Evolutionary conservation across 768 basidiomycete genomes (phyloP), one percentile per base, ranked within the genome.

Genomic region (Amanita muscaria): DNA sequence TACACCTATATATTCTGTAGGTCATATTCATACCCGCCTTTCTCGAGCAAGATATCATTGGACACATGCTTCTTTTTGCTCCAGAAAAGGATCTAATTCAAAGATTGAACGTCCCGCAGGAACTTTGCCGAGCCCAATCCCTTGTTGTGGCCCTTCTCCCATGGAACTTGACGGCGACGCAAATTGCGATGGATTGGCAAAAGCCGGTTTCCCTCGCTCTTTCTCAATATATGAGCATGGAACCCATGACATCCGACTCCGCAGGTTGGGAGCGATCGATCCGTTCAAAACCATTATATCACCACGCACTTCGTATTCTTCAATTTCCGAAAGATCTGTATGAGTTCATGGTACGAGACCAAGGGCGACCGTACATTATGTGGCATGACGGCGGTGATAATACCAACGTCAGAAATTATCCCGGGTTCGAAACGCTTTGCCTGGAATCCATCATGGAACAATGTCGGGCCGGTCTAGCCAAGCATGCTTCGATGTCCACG

Each of bases 11-110:
- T n/a, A n/a, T n/a, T n/a, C n/a, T 51, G 30, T 37, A 83, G 81
- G 65, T 73, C 46, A 67, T 74, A 35, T 61, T 72, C 40, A 58
- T 75, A 9, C 70, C 76, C 19, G 53, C 77, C 1, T 57, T 55
- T 33, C 57, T 79, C 36, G 76, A 80, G 49, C 61, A 61, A 19
- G 58, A 62, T 27, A 59, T 73, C 38, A 66, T 70, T 11, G 83
- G 74, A 6, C 56, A 76, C 27, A 64, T 83, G 24, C 31, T 85
- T n/a, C 52, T 86, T n/a, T 74, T 79, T 50, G 67, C 76, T 16
- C 56, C 64, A 12, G 52, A 67, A 31, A 42, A 55, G 2, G 44
- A 59, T 3, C 58, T 77, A n/a, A 54, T 56, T 38, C 59, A 55
- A 4, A 54, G 61, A 11, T 62, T 79, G 36, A 63, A 64, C 31